Conservation (phyloP, 2,329 filamentous ascomycete genomes). For the Sphaerostilbella broomeana region DNA sequence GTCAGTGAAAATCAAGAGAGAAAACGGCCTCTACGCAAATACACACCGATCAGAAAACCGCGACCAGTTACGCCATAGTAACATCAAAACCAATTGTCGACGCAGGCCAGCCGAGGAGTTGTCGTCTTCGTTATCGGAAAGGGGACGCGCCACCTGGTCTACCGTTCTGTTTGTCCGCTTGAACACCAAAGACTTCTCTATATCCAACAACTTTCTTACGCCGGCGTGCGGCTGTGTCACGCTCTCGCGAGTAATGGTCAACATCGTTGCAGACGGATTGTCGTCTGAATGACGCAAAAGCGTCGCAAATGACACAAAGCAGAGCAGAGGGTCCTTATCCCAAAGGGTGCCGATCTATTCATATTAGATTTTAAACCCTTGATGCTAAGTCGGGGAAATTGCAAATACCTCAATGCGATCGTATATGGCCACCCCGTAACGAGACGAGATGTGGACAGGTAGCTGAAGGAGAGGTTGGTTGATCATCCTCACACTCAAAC, state of each 20-base stretch:
- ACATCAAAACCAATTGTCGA: slow-evolving; percentile 17
- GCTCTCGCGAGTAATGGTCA: slow-evolving; percentile 15
- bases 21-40: background rate
- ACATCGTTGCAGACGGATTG: slow-evolving; percentile 21
- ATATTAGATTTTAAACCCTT: too few relatives aligned
- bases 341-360: slow-evolving; percentile 18
- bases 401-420: slow-evolving; percentile 11
- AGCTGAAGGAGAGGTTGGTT: too few relatives aligned
- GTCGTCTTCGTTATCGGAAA: too few relatives aligned
- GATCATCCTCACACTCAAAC: too few relatives aligned
- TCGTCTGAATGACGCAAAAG: slow-evolving; percentile 20
- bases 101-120: too few relatives aligned
- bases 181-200: slow-evolving; percentile 11
- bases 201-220: background rate
- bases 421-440: background rate
- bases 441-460: too few relatives aligned
- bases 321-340: slow-evolving; percentile 13
- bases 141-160: too few relatives aligned
- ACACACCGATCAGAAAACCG: slow-evolving; percentile 18
- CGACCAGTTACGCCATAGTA: slow-evolving; percentile 23
- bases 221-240: slow-evolving; percentile 4
- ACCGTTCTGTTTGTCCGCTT: too few relatives aligned
- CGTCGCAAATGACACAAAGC: slow-evolving; percentile 4
- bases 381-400: too few relatives aligned
- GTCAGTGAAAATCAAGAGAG: background rate